A percentile compares a stretch with the other conserved stretches of the same genome.
These are phyloP conservation scores for Sideroxylon spinosum DNA, from an alignment of 179 eudicot genomes.

Conservation along the genomic window DNA sequence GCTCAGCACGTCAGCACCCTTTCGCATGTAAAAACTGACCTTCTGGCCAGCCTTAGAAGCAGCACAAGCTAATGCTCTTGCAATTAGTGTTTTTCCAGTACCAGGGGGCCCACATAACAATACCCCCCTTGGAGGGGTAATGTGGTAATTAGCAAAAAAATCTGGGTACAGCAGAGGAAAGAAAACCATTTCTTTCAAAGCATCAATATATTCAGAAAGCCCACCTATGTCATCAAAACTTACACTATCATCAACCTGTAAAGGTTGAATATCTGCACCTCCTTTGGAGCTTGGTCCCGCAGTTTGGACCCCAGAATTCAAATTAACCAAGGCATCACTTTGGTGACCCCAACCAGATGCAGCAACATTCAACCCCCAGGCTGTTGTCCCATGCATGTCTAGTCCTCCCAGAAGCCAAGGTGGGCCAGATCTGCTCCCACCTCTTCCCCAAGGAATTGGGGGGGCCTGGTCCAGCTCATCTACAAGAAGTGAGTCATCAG, in stretches of 20 bases:
- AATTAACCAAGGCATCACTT: constrained; percentile 59
- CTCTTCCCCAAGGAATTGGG: constrained; percentile 92
- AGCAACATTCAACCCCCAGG: constrained; percentile 93
- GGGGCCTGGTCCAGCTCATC: constrained; percentile 99
- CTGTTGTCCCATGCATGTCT: constrained; percentile 72
- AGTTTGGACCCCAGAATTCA: constrained; percentile 81
- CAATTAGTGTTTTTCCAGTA: constrained; percentile 93
- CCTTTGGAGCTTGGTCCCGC: constrained; percentile 99
- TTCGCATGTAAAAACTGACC: constrained; percentile 97
- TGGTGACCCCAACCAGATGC: constrained; percentile 99
- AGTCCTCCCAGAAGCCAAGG: constrained; percentile 98
- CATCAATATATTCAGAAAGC: constrained; percentile 82
- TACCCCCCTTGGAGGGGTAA: constrained; percentile 99
- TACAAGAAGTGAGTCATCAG: constrained; percentile 97
- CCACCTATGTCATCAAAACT: constrained; percentile 97
- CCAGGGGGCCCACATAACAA: constrained; percentile 98
- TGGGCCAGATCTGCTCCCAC: constrained; percentile 72
- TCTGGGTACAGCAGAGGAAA: constrained; percentile 95
- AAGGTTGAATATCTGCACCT: constrained; percentile 97
- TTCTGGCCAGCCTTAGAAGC: constrained; percentile 99
- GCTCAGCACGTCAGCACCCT: constrained; percentile 99
- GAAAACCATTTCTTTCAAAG: constrained; percentile 96
- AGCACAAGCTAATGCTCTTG: constrained; percentile 91
- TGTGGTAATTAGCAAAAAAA: constrained; percentile 86
- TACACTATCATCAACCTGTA: constrained; percentile 90